These are phyloP conservation scores for Senna tora DNA, from an alignment of 306 rosid genomes.

Conservation along the genomic window DNA sequence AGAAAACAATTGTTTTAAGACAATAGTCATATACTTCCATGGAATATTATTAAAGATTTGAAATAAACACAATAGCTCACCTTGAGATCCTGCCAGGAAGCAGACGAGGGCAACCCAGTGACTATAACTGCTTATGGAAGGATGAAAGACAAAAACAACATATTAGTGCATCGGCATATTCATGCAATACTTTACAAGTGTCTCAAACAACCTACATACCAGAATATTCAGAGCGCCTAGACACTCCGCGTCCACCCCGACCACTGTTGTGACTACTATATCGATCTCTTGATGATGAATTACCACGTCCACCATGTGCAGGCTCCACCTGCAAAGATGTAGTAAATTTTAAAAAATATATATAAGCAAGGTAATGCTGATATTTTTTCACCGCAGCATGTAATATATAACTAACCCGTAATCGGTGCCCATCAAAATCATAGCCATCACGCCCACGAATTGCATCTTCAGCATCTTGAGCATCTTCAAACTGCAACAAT, in stretches of 20 bases:
- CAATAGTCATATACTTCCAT: too few relatives aligned
- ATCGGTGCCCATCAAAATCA: slow-evolving; percentile 95
- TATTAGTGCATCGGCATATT: too few relatives aligned
- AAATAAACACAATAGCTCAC: slow-evolving; percentile 58
- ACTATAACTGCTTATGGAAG: slow-evolving; percentile 62
- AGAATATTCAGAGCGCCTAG: slow-evolving; percentile 90
- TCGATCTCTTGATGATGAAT: too few relatives aligned
- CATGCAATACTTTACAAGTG: background rate
- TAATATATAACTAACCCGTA: slow-evolving; percentile 66
- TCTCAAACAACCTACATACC: slow-evolving; percentile 57
- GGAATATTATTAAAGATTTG: too few relatives aligned
- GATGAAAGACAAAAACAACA: too few relatives aligned
- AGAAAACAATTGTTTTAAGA: too few relatives aligned
- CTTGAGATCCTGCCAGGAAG: slow-evolving; percentile 99
- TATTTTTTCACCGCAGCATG: slow-evolving; percentile 27
- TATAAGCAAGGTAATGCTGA: background rate
- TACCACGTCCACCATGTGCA: slow-evolving; percentile 98
- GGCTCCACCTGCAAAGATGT: slow-evolving; percentile 77
- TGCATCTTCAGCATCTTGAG: too few relatives aligned
- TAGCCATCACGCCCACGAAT: slow-evolving; percentile 98
- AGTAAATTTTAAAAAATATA: background rate
- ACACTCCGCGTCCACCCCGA: too few relatives aligned
- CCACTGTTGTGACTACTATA: too few relatives aligned
- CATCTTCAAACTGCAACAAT: slow-evolving; percentile 87
- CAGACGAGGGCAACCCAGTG: slow-evolving; percentile 90